phyloP scores from a whole-genome alignment of 176 grass and related monocot genomes.

The Avena atlantica region DNA sequence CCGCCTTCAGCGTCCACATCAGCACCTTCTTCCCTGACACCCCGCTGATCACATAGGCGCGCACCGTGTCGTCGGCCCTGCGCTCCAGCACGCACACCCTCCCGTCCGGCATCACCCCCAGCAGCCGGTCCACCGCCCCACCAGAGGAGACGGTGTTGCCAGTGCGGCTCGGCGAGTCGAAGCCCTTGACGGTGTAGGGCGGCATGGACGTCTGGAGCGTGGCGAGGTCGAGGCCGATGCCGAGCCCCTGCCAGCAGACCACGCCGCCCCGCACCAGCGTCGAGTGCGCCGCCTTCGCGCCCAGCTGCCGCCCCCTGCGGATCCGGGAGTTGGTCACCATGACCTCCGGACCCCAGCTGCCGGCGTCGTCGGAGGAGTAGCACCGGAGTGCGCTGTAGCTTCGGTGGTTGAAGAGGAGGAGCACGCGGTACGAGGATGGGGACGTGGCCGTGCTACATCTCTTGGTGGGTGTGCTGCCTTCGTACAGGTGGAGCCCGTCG shows the following conservation, averaged over 20 bases:
- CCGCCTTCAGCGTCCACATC: constrained; percentile 8
- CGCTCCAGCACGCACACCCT: constrained; percentile 2
- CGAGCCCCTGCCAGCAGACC: constrained; percentile 39
- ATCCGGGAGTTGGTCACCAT: constrained; percentile 10
- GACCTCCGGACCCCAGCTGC: constrained; percentile 10
- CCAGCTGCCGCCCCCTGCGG: constrained; percentile 3
- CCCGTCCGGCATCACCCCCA: constrained; percentile 24
- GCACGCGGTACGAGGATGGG: constrained; percentile 17
- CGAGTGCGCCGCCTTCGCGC: background rate
- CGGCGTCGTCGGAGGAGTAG: constrained; percentile 17
- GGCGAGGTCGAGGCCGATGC: background rate
- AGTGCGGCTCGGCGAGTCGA: background rate
- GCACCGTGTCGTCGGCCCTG: background rate
- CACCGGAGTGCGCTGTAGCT: constrained; percentile 20
- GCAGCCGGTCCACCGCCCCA: background rate
- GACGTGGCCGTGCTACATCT: background rate
- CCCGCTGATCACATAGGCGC: background rate
- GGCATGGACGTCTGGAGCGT: background rate
- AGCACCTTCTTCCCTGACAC: background rate
- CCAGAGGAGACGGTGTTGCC: background rate
- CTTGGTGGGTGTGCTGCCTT: background rate
- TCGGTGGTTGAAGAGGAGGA: constrained; percentile 40
- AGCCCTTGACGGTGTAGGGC: background rate
- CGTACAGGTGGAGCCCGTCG: constrained; percentile 22
- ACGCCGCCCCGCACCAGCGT: constrained; percentile 16